A percentile compares a stretch with the other conserved stretches of the same genome.
Conservation (phyloP, 169 alveolate genomes). For the Cytauxzoon felis region DNA sequence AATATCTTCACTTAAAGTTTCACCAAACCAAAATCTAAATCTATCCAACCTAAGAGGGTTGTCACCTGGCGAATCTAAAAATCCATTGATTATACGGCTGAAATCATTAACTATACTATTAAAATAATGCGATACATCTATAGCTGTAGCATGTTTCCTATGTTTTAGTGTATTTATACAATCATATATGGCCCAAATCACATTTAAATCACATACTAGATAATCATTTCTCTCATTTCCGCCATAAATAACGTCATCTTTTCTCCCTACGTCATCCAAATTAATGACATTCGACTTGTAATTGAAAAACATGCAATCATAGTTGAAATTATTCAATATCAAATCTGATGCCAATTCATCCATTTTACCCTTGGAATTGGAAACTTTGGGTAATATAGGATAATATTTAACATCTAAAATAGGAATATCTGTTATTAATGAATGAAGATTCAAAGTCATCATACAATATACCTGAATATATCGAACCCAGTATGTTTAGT, state of each 20-base stretch:
- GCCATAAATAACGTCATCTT: neutral
- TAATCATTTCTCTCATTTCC: neutral
- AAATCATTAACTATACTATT: conserved; percentile 10
- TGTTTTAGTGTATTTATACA: conserved; percentile 16
- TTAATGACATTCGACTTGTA: conserved; percentile 16
- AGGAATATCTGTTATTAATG: conserved; percentile 49
- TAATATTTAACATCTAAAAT: conserved; percentile 22
- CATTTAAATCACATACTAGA: conserved; percentile 42
- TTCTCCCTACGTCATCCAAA: neutral
- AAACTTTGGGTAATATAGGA: conserved; percentile 47
- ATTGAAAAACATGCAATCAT: conserved; percentile 30
- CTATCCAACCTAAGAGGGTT: conserved; percentile 5
- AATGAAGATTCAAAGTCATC: too few relatives aligned
- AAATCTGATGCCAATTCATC: neutral
- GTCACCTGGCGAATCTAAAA: conserved; percentile 17
- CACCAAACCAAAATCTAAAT: conserved; percentile 46
- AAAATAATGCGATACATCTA: conserved; percentile 7
- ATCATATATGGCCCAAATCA: conserved; percentile 50
- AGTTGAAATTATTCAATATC: neutral
- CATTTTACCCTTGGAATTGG: conserved; percentile 6
- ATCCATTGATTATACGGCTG: too few relatives aligned
- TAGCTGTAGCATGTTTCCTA: conserved; percentile 4
- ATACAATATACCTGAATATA: conserved; percentile 29
- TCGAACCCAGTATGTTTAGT: conserved; percentile 34
- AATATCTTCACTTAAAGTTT: neutral